phyloP scores from a whole-genome alignment of 345 rosid species.

The Linum lewisii region DNA sequence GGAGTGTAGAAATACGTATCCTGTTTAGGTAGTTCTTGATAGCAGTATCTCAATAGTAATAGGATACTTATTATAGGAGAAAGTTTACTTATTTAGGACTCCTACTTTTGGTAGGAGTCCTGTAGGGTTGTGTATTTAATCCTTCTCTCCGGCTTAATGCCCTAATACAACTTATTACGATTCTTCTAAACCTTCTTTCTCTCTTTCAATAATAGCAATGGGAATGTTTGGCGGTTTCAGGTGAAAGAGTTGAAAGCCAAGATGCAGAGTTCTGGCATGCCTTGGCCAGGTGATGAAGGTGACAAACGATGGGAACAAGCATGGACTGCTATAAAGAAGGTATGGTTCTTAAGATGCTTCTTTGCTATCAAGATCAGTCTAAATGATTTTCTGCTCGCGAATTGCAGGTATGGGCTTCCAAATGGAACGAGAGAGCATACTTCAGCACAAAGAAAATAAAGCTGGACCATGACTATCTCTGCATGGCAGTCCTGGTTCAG shows the following conservation, averaged over 20 bases:
- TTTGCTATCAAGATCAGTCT: constrained; percentile 9
- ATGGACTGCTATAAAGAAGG: constrained; percentile 96
- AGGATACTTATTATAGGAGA: too few species aligned
- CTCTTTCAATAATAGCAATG: too few species aligned
- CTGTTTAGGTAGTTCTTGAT: too few species aligned
- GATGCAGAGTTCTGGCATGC: constrained; percentile 83
- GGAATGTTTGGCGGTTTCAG: constrained; percentile 28
- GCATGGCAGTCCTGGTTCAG: constrained; percentile 99
- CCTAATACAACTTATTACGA: too few species aligned
- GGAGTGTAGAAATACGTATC: too few species aligned
- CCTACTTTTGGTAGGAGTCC: too few species aligned
- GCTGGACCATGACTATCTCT: constrained; percentile 84
- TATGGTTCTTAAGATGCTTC: constrained; percentile 6
- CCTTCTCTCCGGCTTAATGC: too few species aligned
- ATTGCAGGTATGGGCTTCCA: constrained; percentile 94
- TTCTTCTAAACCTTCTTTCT: too few species aligned
- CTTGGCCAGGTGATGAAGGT: constrained; percentile 99
- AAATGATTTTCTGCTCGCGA: constrained; percentile 5
- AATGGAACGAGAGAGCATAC: constrained; percentile 99
- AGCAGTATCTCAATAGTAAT: too few species aligned
- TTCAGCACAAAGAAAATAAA: constrained; percentile 84
- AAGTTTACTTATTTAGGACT: too few species aligned
- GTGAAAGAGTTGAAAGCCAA: constrained; percentile 74
- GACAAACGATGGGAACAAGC: constrained; percentile 89
- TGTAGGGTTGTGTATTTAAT: too few species aligned